Evolutionary conservation across 805 yeast species (phyloP), one percentile per base, ranked within the genome.

Genomic region (Ogataea corticis): DNA sequence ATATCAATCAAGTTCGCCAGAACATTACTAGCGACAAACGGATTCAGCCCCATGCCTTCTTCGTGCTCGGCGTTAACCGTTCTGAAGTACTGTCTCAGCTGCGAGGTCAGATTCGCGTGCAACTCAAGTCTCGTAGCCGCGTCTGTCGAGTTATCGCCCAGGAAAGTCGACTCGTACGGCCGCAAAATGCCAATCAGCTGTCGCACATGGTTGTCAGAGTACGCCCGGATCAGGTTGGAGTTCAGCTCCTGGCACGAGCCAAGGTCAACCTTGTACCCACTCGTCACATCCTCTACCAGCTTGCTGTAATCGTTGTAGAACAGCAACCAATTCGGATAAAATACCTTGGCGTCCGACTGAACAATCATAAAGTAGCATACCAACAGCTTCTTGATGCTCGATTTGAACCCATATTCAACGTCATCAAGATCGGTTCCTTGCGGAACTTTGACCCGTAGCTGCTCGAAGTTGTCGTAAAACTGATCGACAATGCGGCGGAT

Each of bases 261-360:
- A 4, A 65, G 34, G 34, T 61, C 58, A 29, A 54, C 45, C 1
- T 44, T 28, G 34, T 54, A 61, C 13, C 19, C 41, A 1, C 36
- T 16, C 15, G 54, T 38, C 7, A 56, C 44, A 18, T 50, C 54
- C 11, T 62, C 64, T 7, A 65, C 37, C 3, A 65, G 35, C 17
- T 47, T 51, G 16, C 54, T 52, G 42, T 46, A 66, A 43, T 67
- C 71, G 43, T 67, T 65, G 49, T 59, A 61, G 21, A 67, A 65
- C 13, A 66, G 42, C 2, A 65, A 44, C 15, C 46, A 48, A n/a
- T 45, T 54, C 2, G 59, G 51, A 43, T 66, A 64, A 17, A 44
- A 50, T 2, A 46, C 44, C 7, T 37, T 7, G 0, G 50, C 33
- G 21, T 55, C 43, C 3, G 49, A 37, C 23, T 54, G 49, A 7